These are phyloP conservation scores for Vinca minor DNA, from an alignment of 257 asterid genomes.

Conservation along the genomic window DNA sequence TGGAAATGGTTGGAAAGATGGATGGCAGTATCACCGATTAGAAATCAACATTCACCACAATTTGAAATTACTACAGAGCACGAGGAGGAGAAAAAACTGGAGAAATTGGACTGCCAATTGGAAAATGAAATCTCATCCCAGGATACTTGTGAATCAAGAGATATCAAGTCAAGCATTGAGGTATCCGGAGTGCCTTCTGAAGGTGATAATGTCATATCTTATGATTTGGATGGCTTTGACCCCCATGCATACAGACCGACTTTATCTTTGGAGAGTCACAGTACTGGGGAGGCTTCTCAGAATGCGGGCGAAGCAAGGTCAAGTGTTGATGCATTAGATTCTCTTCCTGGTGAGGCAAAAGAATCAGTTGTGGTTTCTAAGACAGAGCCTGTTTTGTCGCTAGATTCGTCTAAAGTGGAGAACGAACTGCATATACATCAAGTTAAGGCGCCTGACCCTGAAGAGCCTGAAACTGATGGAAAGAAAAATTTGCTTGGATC, in stretches of 20 bases:
- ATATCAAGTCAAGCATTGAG: conserved; percentile 4
- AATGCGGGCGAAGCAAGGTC: conserved; percentile 24
- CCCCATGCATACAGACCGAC: conserved; percentile 17
- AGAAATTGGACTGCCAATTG: conserved; percentile 12
- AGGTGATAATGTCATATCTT: conserved; percentile 27
- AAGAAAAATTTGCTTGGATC: conserved; percentile 30
- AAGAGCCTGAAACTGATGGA: conserved; percentile 43
- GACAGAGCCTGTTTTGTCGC: conserved; percentile 25
- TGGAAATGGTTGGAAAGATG: conserved; percentile 98
- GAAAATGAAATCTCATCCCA: conserved; percentile 20
- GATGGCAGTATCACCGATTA: conserved; percentile 65
- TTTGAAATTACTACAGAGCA: conserved; percentile 12
- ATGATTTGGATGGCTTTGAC: conserved; percentile 24
- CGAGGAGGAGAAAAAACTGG: conserved; percentile 11
- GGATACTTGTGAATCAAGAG: conserved; percentile 16
- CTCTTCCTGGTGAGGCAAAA: conserved; percentile 24
- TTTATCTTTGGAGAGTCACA: neutral
- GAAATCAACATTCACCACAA: conserved; percentile 26
- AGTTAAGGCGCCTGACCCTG: conserved; percentile 16
- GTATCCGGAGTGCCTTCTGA: conserved; percentile 23
- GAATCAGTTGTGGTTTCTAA: conserved; percentile 25
- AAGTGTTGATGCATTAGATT: conserved; percentile 21
- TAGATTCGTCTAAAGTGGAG: conserved; percentile 26
- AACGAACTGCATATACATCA: conserved; percentile 22
- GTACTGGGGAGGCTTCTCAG: conserved; percentile 18